Evolutionary conservation across 2,329 filamentous ascomycete genomes (phyloP).

Genomic region (Aspergillus nomiae): DNA sequence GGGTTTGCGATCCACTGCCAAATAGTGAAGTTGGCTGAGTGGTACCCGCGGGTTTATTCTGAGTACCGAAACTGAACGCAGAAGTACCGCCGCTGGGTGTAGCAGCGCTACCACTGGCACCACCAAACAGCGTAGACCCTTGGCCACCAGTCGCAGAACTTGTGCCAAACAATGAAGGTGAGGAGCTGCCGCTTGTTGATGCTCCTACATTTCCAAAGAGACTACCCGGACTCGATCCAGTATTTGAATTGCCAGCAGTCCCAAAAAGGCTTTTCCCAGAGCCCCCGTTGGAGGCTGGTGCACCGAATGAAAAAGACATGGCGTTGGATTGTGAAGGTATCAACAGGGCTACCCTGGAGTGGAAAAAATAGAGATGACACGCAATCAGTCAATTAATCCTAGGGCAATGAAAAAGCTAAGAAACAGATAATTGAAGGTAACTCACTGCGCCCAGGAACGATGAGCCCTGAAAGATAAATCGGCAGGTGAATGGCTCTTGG

Average conservation of each 20-base stretch:
- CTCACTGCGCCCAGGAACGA: conserved; percentile 27
- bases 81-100: conserved; percentile 24
- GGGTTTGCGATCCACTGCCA: conserved; percentile 35
- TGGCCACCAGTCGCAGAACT: conserved; percentile 23
- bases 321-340: conserved; percentile 21
- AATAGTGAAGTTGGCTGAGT: conserved; percentile 31
- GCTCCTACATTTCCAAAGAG: conserved; percentile 47
- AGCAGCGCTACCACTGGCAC: conserved; percentile 22
- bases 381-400: conserved; percentile 8
- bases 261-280: conserved; percentile 38
- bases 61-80: conserved; percentile 38
- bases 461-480: background rate
- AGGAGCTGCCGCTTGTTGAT: conserved; percentile 33
- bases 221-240: conserved; percentile 27
- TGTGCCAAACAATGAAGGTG: conserved; percentile 39
- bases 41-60: conserved; percentile 27
- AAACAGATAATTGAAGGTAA: conserved; percentile 3
- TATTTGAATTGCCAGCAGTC: conserved; percentile 30
- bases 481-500: conserved; percentile 8
- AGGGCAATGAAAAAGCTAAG: background rate
- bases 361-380: conserved; percentile 13
- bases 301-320: conserved; percentile 44
- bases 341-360: conserved; percentile 27
- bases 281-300: conserved; percentile 37
- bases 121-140: conserved; percentile 31